Base-by-base conservation (phyloP, 805 yeast genomes). In the Saturnispora saitoi region DNA sequence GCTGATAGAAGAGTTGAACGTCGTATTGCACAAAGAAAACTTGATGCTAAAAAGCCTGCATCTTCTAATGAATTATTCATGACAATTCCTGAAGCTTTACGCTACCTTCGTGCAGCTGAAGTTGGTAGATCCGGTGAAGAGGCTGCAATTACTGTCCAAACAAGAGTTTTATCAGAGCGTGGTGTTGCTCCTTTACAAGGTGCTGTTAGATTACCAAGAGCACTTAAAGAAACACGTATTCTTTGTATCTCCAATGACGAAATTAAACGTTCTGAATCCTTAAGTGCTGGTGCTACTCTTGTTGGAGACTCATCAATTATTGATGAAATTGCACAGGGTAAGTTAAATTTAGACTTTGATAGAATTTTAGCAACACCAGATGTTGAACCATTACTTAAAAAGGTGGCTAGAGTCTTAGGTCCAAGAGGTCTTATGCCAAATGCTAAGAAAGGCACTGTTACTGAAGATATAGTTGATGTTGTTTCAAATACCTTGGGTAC, bases 341-440 rank as follows among this genome's bases (percentile, higher is more conserved):
- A 76, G 15, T 59, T 79, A 30, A 69, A 70, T 15, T 64, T 81
- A 26, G 74, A 76, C 54, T 83, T 81, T 58, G 89, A 88, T 59
- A 82, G 81, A 59, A 80, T 88, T 42, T 82, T 83, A 61, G 95
- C 96, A 5, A 83, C 96, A 2, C 86, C 95, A 1, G 96, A 86
- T 32, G 78, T 88, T 50, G 76, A 76, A 20, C 65, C 76, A n/a
- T 72, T 74, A 24, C 70, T 93, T 54, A 75, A 74, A 53, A 72
- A 77, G 49, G 69, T 87, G 20, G 96, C 93, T n/a, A 78, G 89
- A 59, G 69, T 76, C 10, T 73, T 93, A 57, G 98, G 98, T 50
- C 95, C 95, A 30, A 80, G 74, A 59, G 95, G 95, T 22, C 73
- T 93, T 56, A 83, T 90, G 86, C 98, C 99, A 42, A 75, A 77